Base-by-base conservation (phyloP, 805 yeast genomes). In the Hemisphaericaspora nanyangensis region DNA sequence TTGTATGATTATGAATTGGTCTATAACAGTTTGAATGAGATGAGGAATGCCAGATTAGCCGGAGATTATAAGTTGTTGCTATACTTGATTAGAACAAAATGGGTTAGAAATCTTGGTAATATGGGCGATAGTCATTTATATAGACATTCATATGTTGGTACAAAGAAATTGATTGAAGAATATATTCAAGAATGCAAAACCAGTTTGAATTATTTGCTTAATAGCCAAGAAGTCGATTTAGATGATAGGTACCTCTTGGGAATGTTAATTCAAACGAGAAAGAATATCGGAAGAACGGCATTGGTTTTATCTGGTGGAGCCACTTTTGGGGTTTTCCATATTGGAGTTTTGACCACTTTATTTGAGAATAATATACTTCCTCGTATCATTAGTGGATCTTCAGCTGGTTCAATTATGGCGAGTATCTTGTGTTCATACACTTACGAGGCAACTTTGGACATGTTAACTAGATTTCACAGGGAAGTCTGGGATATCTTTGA, bases 231-330 rank as follows among this genome's bases (percentile, higher is more conserved):
- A 11, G 70, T 63, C 11, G 59, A 67, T 8, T 45, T 86, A 22
- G 91, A 85, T 55, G 89, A 82, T 44, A 59, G 77, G 10, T 81
- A 85, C 50, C 68, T 86, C 12, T 64, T 91, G 40, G 85, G 85
- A 2, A 85, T 86, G 75, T 66, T 91, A 25, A 77, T 85, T 29
- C 95, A 91, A 55, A 86, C 97, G 0, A 72, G 96, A 43, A 85
- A 85, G 58, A 88, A 90, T 52, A 86, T 86, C 37, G 99, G 99
- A 0, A 72, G 96, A 39, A 90, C 98, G 0, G 99, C 98, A 0
- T 66, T 93, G 19, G 88, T 95, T n/a, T 72, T 93, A 38, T 83
- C 95, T 34, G 99, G 99, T 1, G 99, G 99, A 2, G 89, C 95
- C 2, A 85, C 95, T 4, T 85, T 91, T 65, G 99, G 98, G 0